These are phyloP conservation scores for Linnemannia schmuckeri DNA, from an alignment of 192 early-diverging fungal species.

Conservation along the genomic window DNA sequence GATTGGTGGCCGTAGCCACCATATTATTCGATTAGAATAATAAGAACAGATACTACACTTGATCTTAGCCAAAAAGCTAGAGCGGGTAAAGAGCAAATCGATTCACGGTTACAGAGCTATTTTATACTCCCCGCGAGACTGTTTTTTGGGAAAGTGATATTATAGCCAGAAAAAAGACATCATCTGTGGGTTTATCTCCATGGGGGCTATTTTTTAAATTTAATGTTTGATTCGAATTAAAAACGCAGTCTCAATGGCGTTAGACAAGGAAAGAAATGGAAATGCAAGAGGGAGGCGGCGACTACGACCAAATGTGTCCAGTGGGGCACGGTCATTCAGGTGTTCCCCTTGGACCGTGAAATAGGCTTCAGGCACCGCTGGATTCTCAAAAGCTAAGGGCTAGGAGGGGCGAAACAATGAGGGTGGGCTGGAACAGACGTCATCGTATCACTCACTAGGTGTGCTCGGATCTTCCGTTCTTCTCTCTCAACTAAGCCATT, in stretches of 20 bases:
- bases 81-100: conserved; percentile 69
- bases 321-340: too few relatives aligned
- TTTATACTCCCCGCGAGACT: conserved; percentile 30
- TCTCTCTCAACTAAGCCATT: not conserved
- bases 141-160: not conserved
- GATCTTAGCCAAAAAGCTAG: conserved; percentile 89
- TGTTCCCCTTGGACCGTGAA: too few relatives aligned
- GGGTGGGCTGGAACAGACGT: too few relatives aligned
- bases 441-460: too few relatives aligned
- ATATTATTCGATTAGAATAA: conserved; percentile 60
- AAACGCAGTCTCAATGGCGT: not conserved
- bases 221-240: not conserved
- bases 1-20: conserved; percentile 39
- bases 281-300: too few relatives aligned
- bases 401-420: too few relatives aligned
- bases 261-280: too few relatives aligned
- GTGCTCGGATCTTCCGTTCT: not conserved
- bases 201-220: not conserved
- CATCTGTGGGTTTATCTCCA: not conserved
- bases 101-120: not conserved
- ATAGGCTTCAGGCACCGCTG: too few relatives aligned
- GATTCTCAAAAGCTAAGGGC: too few relatives aligned
- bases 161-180: not conserved
- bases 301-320: too few relatives aligned
- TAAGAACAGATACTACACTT: conserved; percentile 91